Conservation (phyloP, 306 rosid species). For the Abrus precatorius region DNA sequence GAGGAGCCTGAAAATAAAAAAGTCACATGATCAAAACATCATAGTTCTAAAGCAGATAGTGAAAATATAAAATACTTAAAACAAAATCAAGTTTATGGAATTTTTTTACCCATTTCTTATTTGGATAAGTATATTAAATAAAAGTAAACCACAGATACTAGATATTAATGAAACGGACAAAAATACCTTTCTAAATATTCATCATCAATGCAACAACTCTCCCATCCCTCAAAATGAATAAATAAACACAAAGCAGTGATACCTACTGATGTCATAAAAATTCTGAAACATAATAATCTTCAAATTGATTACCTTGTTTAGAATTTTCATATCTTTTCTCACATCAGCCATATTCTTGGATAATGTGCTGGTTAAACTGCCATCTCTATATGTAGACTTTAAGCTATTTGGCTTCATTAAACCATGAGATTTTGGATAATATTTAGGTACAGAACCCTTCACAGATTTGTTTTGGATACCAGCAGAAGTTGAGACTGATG, state of each 20-base stretch:
- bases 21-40: constrained; percentile 37
- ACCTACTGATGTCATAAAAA: constrained; percentile 25
- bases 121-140: constrained; percentile 1
- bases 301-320: constrained; percentile 60
- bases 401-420: constrained; percentile 53
- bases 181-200: constrained; percentile 4
- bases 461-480: constrained; percentile 54
- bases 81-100: neutral
- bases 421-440: constrained; percentile 48
- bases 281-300: constrained; percentile 34
- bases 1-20: constrained; percentile 59
- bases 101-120: neutral
- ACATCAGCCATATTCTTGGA: constrained; percentile 50
- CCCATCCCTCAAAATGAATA: constrained; percentile 39
- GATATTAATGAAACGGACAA: constrained; percentile 16
- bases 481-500: constrained; percentile 51
- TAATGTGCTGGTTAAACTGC: constrained; percentile 48
- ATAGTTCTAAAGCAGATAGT: neutral
- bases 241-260: constrained; percentile 34
- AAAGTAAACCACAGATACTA: neutral
- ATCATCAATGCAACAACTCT: constrained; percentile 26
- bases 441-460: constrained; percentile 45
- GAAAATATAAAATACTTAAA: constrained; percentile 19
- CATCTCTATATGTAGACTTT: constrained; percentile 45
- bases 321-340: constrained; percentile 45